Percentiles rank a stretch among this genome's conserved stretches.
Evolutionary conservation across 208 protist species (phyloP).

Genomic region (Wallacemonas sp.): DNA sequence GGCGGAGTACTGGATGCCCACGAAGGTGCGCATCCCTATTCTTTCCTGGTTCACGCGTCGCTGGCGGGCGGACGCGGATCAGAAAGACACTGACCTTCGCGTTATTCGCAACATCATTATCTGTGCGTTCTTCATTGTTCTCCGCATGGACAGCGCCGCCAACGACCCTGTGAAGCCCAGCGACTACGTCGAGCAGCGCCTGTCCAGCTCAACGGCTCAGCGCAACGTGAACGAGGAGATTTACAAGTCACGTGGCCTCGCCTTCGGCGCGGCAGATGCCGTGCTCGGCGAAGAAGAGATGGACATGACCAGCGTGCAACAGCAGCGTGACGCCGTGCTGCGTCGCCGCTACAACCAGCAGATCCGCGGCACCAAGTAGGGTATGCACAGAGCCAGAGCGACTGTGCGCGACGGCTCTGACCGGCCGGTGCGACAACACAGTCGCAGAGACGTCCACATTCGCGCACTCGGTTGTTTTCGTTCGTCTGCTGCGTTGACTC

Average conservation of each 20-base stretch:
- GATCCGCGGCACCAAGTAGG: slow-evolving; percentile 36
- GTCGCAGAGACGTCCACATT: too few species aligned
- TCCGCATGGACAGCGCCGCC: slow-evolving; percentile 39
- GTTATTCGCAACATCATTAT: slow-evolving; percentile 64
- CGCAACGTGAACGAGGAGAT: slow-evolving; percentile 62
- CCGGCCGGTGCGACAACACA: too few species aligned
- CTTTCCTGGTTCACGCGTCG: slow-evolving; percentile 75
- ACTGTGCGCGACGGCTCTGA: too few species aligned
- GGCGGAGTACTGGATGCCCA: slow-evolving; percentile 75
- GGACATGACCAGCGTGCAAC: slow-evolving; percentile 65
- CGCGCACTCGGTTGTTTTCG: too few species aligned
- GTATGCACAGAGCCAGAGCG: background rate
- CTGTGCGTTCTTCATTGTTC: slow-evolving; percentile 65
- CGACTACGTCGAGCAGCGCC: slow-evolving; percentile 71
- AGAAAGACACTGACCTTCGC: slow-evolving; percentile 47
- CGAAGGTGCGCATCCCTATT: slow-evolving; percentile 42
- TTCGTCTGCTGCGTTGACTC: background rate
- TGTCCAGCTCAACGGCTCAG: slow-evolving; percentile 47
- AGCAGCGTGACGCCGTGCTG: slow-evolving; percentile 81
- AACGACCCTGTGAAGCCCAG: slow-evolving; percentile 45
- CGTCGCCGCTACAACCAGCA: slow-evolving; percentile 81
- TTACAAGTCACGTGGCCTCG: slow-evolving; percentile 42
- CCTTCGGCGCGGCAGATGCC: slow-evolving; percentile 61
- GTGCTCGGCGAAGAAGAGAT: slow-evolving; percentile 76
- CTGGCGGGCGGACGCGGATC: slow-evolving; percentile 64